phyloP scores from a whole-genome alignment of 176 grass and related monocot species.

The Puccinellia tenuiflora region DNA sequence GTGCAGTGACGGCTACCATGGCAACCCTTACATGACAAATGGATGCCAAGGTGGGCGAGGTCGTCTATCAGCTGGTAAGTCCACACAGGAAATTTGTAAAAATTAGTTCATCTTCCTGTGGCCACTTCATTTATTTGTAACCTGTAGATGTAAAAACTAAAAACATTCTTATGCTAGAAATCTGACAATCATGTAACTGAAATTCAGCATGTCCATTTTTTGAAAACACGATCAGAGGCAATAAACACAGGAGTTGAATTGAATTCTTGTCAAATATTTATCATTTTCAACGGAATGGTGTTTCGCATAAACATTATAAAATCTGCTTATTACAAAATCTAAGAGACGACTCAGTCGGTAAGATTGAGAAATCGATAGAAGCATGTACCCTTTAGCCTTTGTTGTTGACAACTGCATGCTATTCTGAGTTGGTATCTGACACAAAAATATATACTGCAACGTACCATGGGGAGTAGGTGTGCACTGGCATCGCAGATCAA shows the following conservation, averaged over 20 bases:
- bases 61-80: constrained; percentile 19
- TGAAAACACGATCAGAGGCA: neutral
- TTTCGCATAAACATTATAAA: neutral
- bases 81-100: neutral
- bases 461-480: neutral
- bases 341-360: neutral
- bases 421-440: neutral
- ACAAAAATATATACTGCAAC: neutral
- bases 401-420: neutral
- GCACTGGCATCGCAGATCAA: neutral
- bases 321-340: neutral
- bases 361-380: neutral
- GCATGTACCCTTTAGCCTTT: neutral
- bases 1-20: constrained; percentile 38
- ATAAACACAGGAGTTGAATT: neutral
- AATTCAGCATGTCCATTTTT: neutral
- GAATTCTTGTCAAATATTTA: neutral
- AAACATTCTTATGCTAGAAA: neutral
- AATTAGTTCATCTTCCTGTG: neutral
- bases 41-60: constrained; percentile 3
- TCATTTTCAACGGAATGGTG: neutral
- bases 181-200: neutral
- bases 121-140: neutral
- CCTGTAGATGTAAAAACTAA: neutral
- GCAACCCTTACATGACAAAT: constrained; percentile 45